A percentile compares a stretch with the other conserved stretches of the same genome.
Evolutionary conservation across 2,329 filamentous ascomycete genomes (phyloP).

Genomic region (Verticillium longisporum): DNA sequence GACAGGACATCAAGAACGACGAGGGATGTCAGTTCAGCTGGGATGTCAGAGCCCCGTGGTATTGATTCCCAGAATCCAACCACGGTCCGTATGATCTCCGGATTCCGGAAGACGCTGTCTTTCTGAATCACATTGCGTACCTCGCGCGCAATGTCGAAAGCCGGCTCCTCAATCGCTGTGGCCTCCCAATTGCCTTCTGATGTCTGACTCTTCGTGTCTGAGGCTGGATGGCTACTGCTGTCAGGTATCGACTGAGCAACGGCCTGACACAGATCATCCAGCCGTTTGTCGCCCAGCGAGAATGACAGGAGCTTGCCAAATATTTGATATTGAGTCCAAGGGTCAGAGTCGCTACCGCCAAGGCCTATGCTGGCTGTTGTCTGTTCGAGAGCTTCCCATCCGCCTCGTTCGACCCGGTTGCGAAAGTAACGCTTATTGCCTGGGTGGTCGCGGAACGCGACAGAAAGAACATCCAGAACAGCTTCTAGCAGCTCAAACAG

Average conservation of each 20-base stretch:
- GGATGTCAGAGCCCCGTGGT: conserved; percentile 35
- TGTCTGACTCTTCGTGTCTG: background rate
- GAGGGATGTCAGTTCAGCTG: conserved; percentile 49
- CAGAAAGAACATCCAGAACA: conserved; percentile 65
- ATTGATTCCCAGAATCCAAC: conserved; percentile 59
- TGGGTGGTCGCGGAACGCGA: conserved; percentile 68
- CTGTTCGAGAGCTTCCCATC: conserved; percentile 72
- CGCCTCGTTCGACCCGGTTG: conserved; percentile 65
- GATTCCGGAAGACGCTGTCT: conserved; percentile 48
- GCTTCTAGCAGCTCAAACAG: conserved; percentile 65
- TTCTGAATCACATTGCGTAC: conserved; percentile 43
- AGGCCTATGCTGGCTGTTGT: conserved; percentile 62
- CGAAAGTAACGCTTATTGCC: conserved; percentile 88
- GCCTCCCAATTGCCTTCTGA: background rate
- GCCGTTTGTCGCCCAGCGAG: conserved; percentile 68
- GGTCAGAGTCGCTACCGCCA: conserved; percentile 59
- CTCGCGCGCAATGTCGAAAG: conserved; percentile 21
- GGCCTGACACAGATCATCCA: conserved; percentile 61
- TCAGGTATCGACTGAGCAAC: conserved; percentile 23
- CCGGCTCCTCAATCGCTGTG: background rate
- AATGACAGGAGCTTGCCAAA: conserved; percentile 81
- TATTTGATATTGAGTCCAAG: conserved; percentile 62
- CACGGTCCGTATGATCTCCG: conserved; percentile 56
- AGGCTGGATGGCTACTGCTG: background rate
- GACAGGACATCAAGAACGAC: conserved; percentile 59